Evolutionary conservation across 306 rosid genomes (phyloP).

Genomic region (Rosa rugosa): DNA sequence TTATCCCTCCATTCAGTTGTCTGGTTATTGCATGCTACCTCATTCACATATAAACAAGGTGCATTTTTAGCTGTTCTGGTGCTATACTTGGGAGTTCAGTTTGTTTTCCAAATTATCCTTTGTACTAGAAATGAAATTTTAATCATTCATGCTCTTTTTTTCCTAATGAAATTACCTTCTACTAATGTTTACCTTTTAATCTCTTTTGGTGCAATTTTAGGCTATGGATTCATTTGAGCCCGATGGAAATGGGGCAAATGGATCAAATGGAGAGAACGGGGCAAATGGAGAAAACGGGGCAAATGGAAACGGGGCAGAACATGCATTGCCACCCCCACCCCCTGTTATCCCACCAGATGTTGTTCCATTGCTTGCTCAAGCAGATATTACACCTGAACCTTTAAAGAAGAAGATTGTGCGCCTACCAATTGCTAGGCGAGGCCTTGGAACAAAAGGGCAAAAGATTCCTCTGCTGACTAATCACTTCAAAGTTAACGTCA

Average conservation of each 20-base stretch:
- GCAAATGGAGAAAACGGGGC: background rate
- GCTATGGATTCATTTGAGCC: conserved; percentile 56
- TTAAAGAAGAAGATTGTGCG: conserved; percentile 54
- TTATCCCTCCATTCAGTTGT: too few species aligned
- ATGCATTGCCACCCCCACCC: conserved; percentile 78
- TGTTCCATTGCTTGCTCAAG: conserved; percentile 43
- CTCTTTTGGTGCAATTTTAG: background rate
- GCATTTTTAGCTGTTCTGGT: background rate
- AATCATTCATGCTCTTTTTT: background rate
- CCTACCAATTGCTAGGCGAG: conserved; percentile 71
- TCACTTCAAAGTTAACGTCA: conserved; percentile 69
- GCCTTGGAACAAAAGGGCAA: conserved; percentile 60
- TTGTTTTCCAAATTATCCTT: background rate
- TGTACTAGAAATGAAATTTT: background rate
- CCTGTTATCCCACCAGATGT: conserved; percentile 65
- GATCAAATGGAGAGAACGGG: background rate
- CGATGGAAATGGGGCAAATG: conserved; percentile 38
- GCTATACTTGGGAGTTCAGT: background rate
- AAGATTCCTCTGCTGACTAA: conserved; percentile 60
- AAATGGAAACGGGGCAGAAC: conserved; percentile 23
- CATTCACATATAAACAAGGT: background rate
- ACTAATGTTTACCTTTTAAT: background rate
- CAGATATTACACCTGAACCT: conserved; percentile 39
- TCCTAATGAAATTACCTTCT: background rate
- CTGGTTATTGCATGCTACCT: too few species aligned